These are phyloP conservation scores for Psilocybe tampanensis DNA, from an alignment of 768 basidiomycete genomes.

Conservation along the genomic window DNA sequence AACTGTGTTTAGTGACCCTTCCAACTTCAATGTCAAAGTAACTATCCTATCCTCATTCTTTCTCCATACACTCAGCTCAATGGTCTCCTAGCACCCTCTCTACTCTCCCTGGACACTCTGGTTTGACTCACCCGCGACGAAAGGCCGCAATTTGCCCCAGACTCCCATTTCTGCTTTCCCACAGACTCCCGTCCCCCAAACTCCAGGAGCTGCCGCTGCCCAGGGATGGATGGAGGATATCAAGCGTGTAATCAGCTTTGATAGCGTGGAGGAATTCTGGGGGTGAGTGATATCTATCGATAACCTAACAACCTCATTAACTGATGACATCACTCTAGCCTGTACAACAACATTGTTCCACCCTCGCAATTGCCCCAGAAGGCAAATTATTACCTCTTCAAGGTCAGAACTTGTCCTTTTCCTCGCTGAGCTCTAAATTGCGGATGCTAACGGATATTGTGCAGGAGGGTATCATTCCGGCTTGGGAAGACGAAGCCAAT, in stretches of 20 bases:
- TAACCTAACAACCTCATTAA: slow-evolving; percentile 14
- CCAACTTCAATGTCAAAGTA: slow-evolving; percentile 97
- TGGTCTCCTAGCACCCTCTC: slow-evolving; percentile 74
- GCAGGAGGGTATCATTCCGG: slow-evolving; percentile 94
- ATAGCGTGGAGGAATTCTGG: slow-evolving; percentile 99
- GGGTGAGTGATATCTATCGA: slow-evolving; percentile 57
- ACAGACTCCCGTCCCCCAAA: slow-evolving; percentile 72
- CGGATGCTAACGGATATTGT: background rate
- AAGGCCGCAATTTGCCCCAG: slow-evolving; percentile 86
- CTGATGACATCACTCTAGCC: slow-evolving; percentile 41
- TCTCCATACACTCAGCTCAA: slow-evolving; percentile 10
- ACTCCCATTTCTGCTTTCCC: slow-evolving; percentile 80
- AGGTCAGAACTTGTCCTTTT: slow-evolving; percentile 45
- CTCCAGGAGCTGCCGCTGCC: slow-evolving; percentile 70
- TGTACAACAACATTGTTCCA: slow-evolving; percentile 97
- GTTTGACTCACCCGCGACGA: slow-evolving; percentile 95
- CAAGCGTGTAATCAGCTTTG: slow-evolving; percentile 93
- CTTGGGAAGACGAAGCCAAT: slow-evolving; percentile 98
- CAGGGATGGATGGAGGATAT: slow-evolving; percentile 99
- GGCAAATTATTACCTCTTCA: slow-evolving; percentile 99
- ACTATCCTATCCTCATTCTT: slow-evolving; percentile 3
- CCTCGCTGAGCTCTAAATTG: background rate
- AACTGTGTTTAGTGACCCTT: slow-evolving; percentile 93
- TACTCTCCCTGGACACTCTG: slow-evolving; percentile 96
- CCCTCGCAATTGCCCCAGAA: slow-evolving; percentile 92